Conservation (phyloP, 2,329 filamentous ascomycete species). For the Fusarium nodosum region DNA sequence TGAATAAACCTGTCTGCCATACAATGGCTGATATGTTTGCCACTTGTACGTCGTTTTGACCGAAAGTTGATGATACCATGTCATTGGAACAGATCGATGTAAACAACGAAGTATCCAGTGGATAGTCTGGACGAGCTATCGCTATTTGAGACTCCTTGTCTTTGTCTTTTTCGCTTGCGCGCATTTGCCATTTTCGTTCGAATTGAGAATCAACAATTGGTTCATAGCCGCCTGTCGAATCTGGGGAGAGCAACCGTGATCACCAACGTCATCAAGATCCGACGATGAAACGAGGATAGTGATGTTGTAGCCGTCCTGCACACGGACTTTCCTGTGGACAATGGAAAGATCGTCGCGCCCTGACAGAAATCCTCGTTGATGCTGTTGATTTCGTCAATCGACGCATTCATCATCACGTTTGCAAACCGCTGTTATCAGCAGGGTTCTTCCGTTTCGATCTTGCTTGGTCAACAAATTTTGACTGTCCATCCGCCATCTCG, state of each 20-base stretch:
- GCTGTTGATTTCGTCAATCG: slow-evolving; percentile 38
- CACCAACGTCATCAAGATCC: slow-evolving; percentile 43
- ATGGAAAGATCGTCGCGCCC: slow-evolving; percentile 40
- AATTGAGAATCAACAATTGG: slow-evolving; percentile 42
- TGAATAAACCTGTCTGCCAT: slow-evolving; percentile 5
- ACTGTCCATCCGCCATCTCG: slow-evolving; percentile 9
- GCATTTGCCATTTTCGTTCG: slow-evolving; percentile 44
- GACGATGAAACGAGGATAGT: slow-evolving; percentile 49
- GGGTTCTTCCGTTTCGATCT: slow-evolving; percentile 37
- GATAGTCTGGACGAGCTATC: not conserved
- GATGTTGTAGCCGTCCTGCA: slow-evolving; percentile 47
- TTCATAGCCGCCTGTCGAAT: slow-evolving; percentile 32
- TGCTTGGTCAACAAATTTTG: slow-evolving; percentile 20
- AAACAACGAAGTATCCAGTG: not conserved
- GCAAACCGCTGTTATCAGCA: slow-evolving; percentile 35
- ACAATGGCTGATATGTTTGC: slow-evolving; percentile 3
- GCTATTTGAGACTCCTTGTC: slow-evolving; percentile 15
- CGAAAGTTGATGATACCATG: not conserved
- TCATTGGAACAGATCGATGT: not conserved
- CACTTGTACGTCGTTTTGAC: not conserved
- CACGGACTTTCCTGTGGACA: slow-evolving; percentile 48
- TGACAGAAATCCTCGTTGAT: slow-evolving; percentile 35
- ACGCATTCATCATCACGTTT: slow-evolving; percentile 42
- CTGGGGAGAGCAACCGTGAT: slow-evolving; percentile 44
- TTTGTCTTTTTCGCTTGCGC: slow-evolving; percentile 31